These are phyloP conservation scores for Carex kokanica DNA, from an alignment of 176 grass and related monocot genomes.

Conservation along the genomic window DNA sequence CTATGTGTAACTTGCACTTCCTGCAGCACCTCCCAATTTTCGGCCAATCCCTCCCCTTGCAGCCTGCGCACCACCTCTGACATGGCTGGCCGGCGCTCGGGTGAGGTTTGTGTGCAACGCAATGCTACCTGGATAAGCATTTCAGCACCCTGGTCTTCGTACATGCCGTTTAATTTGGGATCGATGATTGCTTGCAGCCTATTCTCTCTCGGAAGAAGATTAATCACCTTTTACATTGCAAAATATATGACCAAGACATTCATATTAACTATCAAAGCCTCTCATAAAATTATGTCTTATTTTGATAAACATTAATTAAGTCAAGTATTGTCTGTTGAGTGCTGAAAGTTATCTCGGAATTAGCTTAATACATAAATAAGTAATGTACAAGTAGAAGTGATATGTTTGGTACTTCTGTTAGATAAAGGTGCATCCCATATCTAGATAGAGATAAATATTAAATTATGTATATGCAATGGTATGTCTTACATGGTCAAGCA, in stretches of 20 bases:
- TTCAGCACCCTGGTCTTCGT: not conserved
- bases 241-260: not conserved
- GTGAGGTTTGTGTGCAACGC: not conserved
- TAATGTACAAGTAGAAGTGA: not conserved
- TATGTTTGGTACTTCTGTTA: not conserved
- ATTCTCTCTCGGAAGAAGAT: slow-evolving; percentile 6
- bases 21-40: slow-evolving; percentile 14
- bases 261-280: not conserved
- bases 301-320: not conserved
- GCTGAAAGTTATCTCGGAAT: not conserved
- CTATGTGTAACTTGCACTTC: not conserved
- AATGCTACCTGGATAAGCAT: slow-evolving; percentile 18
- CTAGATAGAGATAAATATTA: not conserved
- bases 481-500: slow-evolving; percentile 19
- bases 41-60: slow-evolving; percentile 9
- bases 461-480: not conserved
- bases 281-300: not conserved
- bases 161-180: slow-evolving; percentile 6
- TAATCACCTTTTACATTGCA: slow-evolving; percentile 8
- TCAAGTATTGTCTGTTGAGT: not conserved
- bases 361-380: not conserved
- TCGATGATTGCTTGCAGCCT: slow-evolving; percentile 5
- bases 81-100: not conserved
- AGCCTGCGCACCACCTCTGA: slow-evolving; percentile 23
- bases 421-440: not conserved